Base-by-base conservation (phyloP, 1,139 yeast species). In the Yamadazyma songkhlaensis region DNA sequence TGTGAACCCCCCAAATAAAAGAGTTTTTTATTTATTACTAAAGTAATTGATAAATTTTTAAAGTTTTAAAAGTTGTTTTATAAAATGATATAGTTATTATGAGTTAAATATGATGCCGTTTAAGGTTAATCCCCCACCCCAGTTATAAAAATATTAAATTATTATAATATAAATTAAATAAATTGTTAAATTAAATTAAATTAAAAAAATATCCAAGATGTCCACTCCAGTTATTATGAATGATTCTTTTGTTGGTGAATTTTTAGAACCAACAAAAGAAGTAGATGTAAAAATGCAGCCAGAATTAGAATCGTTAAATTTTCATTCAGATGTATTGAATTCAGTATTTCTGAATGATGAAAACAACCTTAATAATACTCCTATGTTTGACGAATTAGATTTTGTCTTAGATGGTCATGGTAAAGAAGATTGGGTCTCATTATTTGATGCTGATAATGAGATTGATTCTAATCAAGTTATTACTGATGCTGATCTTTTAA, bases 371-470 rank as follows among this genome's bases (percentile, higher is more conserved):
- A 72, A 72, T 40, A 67, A 74, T 33, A 72, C 84, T 52, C 87
- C 89, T 53, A 77, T 81, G 84, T 81, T 82, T 62, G 81, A 69
- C 47, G 78, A 76, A 40, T 67, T 69, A 46, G 76, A 70, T 46
- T 65, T 69, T 46, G 65, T 68, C 40, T 55, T 69, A 40, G 75
- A 69, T 41, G 74, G 76, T 40, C 59, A 65, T 40, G 72, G 70
- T 50, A 67, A 67, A 26, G 74, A 74, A 25, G 74, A 74, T 53
- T 81, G 88, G 88, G 74, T 75, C 31, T 72, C 86, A n/a, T 65
- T 81, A 42, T 81, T 81, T 50, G 79, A 72, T 40, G 70, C 64
- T 29, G 72, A 67, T 25, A 49, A 44, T 41, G 51, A 45, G 32
- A 42, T 39, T 62, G 50, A 60, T 34, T 58, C 59, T 20, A 56